Evolutionary conservation across 768 basidiomycete species (phyloP).

Genomic region (Hysterangium stoloniferum): DNA sequence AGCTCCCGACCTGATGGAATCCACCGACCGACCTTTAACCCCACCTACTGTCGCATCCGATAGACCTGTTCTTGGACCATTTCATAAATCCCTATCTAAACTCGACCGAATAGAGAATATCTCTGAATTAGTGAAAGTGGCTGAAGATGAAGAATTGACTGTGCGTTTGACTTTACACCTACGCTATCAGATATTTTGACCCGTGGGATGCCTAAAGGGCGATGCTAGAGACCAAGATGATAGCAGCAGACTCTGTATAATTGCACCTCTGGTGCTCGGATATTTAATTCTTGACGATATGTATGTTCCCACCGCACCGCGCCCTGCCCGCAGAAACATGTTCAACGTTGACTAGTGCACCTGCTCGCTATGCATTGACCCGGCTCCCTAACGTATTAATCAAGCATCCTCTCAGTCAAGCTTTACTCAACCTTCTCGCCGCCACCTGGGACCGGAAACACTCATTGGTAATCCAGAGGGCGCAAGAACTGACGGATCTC

Average conservation of each 20-base stretch:
- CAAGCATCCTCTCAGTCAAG: slow-evolving; percentile 37
- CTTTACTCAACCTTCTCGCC: slow-evolving; percentile 39
- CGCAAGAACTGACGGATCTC: slow-evolving; percentile 33
- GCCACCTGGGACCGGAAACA: slow-evolving; percentile 51
- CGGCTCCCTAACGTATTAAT: slow-evolving; percentile 46
- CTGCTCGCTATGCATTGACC: slow-evolving; percentile 49
- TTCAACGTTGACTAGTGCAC: too few relatives aligned
- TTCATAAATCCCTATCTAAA: slow-evolving; percentile 2
- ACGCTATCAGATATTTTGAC: slow-evolving; percentile 1
- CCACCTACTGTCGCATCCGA: slow-evolving; percentile 2
- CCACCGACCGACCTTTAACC: slow-evolving; percentile 3
- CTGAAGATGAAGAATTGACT: slow-evolving; percentile 34
- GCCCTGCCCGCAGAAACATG: neutral
- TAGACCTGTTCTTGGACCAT: slow-evolving; percentile 2
- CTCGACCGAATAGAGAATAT: slow-evolving; percentile 6
- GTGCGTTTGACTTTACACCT: slow-evolving; percentile 29
- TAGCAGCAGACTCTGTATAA: slow-evolving; percentile 41
- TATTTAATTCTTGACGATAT: slow-evolving; percentile 58
- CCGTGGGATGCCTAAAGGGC: neutral
- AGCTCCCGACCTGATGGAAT: neutral
- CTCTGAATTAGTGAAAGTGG: slow-evolving; percentile 35
- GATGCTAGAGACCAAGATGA: slow-evolving; percentile 29
- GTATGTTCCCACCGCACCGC: slow-evolving; percentile 26
- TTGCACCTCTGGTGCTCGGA: slow-evolving; percentile 53
- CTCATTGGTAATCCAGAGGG: slow-evolving; percentile 44